Evolutionary conservation across 2,329 filamentous ascomycete genomes (phyloP).

Genomic region (Fusarium oligoseptatum): DNA sequence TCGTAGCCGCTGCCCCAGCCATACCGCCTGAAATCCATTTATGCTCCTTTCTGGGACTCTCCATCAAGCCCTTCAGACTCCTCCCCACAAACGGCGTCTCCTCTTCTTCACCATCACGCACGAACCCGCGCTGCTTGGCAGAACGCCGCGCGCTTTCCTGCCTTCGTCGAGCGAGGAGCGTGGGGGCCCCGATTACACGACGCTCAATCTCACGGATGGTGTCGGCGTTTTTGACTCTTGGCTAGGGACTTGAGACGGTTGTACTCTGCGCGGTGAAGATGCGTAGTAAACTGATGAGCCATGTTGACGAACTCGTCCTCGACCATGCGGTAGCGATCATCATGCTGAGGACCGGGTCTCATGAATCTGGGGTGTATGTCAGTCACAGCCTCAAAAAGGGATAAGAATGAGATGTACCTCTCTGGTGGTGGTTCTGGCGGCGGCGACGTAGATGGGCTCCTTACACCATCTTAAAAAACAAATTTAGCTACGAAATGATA

Average conservation of each 20-base stretch:
- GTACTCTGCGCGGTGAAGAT: slow-evolving; percentile 84
- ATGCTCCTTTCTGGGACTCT: slow-evolving; percentile 54
- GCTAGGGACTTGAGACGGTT: slow-evolving; percentile 72
- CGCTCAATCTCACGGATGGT: slow-evolving; percentile 65
- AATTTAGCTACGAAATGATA: background rate
- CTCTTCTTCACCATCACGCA: slow-evolving; percentile 10
- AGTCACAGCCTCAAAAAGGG: background rate
- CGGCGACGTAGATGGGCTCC: slow-evolving; percentile 65
- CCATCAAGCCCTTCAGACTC: slow-evolving; percentile 59
- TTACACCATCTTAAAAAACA: slow-evolving; percentile 35
- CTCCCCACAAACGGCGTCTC: slow-evolving; percentile 48
- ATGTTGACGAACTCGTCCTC: slow-evolving; percentile 82
- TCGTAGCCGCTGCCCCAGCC: slow-evolving; percentile 38
- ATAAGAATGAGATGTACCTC: slow-evolving; percentile 51
- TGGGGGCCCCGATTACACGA: slow-evolving; percentile 60
- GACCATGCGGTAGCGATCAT: slow-evolving; percentile 85
- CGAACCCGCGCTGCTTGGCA: slow-evolving; percentile 44
- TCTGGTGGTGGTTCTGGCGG: slow-evolving; percentile 63
- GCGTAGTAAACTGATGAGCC: slow-evolving; percentile 78
- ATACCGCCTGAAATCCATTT: slow-evolving; percentile 44
- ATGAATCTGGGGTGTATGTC: slow-evolving; percentile 64
- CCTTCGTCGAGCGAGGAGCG: slow-evolving; percentile 42
- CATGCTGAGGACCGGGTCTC: slow-evolving; percentile 72
- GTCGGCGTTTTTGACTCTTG: slow-evolving; percentile 67
- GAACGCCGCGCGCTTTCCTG: slow-evolving; percentile 35